Evolutionary conservation across 305 asterid species (phyloP), one percentile per base, ranked within the genome.

Genomic region (Caryopteris hybrid): DNA sequence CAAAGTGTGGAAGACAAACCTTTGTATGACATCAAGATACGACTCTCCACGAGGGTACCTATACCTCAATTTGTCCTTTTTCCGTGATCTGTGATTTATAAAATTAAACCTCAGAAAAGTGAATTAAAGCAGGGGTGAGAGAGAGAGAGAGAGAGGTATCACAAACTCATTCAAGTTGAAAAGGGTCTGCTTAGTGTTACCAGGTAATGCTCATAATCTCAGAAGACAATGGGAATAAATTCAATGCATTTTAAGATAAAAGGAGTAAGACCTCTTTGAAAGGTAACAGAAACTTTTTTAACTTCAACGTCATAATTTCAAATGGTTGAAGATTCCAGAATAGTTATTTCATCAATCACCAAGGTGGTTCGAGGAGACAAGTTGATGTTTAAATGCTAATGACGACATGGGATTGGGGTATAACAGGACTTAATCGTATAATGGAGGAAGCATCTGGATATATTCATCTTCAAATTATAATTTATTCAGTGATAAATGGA

Each of bases 21-120:
- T 88, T 78, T 95, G 99, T 77, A 95, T 91, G 64, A 95, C 99
- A 76, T 95, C 99, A 75, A 95, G 90, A 74, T 95, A 95, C 70
- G 99, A 95, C 69, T 95, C 99, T 48, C 99, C 97, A 55, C 99
- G 95, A 66, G 98, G 99, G 85, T 95, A 91, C 76, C 99, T 83
- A 63, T 95, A 95, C 82, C 98, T 84, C 81, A 95, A 76, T 80
- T 95, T 95, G 83, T 95, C 99, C 91, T 89, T 95, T 64, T 91
- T 84, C 64, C 99, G 95, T 34, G 97, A 81, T 76, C 98, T 95
- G 85, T 36, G 52, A 68, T 20, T 48, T 41, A 50, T 12, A 61
- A 55, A 51, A 69, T 59, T 61, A 62, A 66, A 38, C 50, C 43
- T 11, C 6, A 56, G 29, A 29, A 39, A 42, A 23, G 69, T 70